Evolutionary conservation across 495 filamentous ascomycete species (phyloP).

Genomic region (Elasticomyces elasticus): DNA sequence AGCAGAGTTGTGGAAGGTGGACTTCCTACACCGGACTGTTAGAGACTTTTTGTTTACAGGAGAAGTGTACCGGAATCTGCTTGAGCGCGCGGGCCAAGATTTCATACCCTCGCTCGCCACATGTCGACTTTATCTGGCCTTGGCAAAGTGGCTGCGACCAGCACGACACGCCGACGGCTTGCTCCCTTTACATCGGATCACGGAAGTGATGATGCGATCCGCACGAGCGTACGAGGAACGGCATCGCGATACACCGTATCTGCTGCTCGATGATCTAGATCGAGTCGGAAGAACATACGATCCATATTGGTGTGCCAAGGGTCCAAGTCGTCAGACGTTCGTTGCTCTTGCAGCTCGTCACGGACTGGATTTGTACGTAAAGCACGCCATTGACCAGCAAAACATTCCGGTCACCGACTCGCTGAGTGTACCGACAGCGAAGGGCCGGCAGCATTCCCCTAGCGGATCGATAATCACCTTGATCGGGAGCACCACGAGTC

Average conservation of each 20-base stretch:
- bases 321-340: background rate
- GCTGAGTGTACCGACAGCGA: background rate
- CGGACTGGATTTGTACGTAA: background rate
- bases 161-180: background rate
- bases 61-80: background rate
- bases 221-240: background rate
- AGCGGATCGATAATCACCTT: background rate
- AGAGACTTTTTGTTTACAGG: background rate
- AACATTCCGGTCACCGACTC: background rate
- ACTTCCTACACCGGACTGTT: conserved; percentile 4
- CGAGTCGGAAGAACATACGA: background rate
- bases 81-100: background rate
- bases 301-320: background rate
- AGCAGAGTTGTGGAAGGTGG: background rate
- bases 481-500: background rate
- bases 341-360: background rate
- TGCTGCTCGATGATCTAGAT: background rate
- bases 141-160: background rate
- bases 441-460: background rate
- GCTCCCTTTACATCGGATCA: background rate
- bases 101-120: background rate
- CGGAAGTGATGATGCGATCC: background rate
- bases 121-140: background rate
- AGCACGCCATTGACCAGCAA: background rate
- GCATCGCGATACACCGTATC: background rate